Conservation (phyloP, 176 grass and related monocot species). For the Oryza rufipogon region DNA sequence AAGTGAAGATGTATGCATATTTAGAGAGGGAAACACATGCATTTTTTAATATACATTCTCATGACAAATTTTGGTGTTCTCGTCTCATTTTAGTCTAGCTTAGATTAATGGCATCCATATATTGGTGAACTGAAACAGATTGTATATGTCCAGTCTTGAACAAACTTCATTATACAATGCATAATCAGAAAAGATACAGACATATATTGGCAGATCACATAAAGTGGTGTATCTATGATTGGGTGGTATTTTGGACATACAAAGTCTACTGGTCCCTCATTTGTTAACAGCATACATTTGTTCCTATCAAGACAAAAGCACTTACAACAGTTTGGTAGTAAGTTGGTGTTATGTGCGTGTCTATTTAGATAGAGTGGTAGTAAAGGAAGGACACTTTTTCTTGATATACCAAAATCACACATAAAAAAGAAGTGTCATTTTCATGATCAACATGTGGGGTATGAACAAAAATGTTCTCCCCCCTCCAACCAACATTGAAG, state of each 20-base stretch:
- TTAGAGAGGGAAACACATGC: neutral
- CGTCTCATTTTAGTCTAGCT: neutral
- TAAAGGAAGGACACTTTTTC: conserved; percentile 47
- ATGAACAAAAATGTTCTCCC: conserved; percentile 12
- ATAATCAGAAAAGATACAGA: neutral
- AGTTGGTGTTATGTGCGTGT: conserved; percentile 41
- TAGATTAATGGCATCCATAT: neutral
- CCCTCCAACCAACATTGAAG: conserved; percentile 3
- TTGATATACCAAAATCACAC: conserved; percentile 38
- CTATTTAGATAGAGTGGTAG: conserved; percentile 45
- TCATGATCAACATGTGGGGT: conserved; percentile 41
- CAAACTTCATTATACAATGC: neutral
- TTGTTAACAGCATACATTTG: conserved; percentile 38
- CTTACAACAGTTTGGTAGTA: conserved; percentile 50
- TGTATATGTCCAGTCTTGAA: neutral
- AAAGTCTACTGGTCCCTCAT: conserved; percentile 32
- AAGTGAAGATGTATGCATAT: neutral
- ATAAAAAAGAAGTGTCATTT: conserved; percentile 16
- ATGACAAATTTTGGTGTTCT: neutral
- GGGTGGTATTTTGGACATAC: conserved; percentile 19
- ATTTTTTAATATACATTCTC: neutral
- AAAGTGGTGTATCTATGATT: conserved; percentile 28
- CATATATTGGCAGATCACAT: conserved; percentile 17
- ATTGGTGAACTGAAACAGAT: neutral
- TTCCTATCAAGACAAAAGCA: conserved; percentile 48